Conservation (phyloP, 2,329 filamentous ascomycete genomes). For the Fusarium sp. region DNA sequence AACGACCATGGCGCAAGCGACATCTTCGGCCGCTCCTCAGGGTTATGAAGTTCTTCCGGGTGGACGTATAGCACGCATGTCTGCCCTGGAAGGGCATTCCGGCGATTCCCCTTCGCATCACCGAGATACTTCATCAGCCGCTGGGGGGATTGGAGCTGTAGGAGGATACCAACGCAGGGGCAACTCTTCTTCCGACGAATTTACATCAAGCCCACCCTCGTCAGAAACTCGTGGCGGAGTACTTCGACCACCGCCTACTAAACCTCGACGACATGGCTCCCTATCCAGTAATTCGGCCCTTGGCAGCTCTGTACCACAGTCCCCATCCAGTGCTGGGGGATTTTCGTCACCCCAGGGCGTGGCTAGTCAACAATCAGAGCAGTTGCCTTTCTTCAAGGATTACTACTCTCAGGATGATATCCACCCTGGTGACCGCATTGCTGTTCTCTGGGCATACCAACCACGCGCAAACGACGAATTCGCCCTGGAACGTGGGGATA, state of each 20-base stretch:
- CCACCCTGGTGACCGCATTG: conserved; percentile 88
- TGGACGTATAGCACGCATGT: conserved; percentile 94
- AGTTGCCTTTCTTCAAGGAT: conserved; percentile 96
- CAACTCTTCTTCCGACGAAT: conserved; percentile 79
- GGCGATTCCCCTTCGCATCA: conserved; percentile 71
- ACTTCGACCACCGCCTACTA: conserved; percentile 69
- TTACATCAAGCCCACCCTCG: conserved; percentile 75
- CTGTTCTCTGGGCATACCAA: conserved; percentile 96
- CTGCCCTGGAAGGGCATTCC: conserved; percentile 84
- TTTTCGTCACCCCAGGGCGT: conserved; percentile 88
- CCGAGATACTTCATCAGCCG: conserved; percentile 56
- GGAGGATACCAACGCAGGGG: conserved; percentile 65
- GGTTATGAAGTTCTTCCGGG: conserved; percentile 84
- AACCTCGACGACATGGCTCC: conserved; percentile 83
- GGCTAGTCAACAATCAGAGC: conserved; percentile 92
- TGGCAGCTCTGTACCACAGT: conserved; percentile 77
- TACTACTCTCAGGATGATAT: conserved; percentile 99
- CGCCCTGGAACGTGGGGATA: conserved; percentile 91
- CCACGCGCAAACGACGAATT: conserved; percentile 95
- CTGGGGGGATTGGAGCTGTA: conserved; percentile 57
- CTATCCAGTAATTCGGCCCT: conserved; percentile 87
- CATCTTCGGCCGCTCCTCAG: conserved; percentile 53
- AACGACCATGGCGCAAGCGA: conserved; percentile 55
- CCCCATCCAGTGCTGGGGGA: conserved; percentile 78
- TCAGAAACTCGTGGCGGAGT: conserved; percentile 71